A percentile compares a stretch with the other conserved stretches of the same genome.
These are phyloP conservation scores for Penicillium sp. DNA, from an alignment of 2,329 filamentous ascomycete genomes.

Conservation along the genomic window DNA sequence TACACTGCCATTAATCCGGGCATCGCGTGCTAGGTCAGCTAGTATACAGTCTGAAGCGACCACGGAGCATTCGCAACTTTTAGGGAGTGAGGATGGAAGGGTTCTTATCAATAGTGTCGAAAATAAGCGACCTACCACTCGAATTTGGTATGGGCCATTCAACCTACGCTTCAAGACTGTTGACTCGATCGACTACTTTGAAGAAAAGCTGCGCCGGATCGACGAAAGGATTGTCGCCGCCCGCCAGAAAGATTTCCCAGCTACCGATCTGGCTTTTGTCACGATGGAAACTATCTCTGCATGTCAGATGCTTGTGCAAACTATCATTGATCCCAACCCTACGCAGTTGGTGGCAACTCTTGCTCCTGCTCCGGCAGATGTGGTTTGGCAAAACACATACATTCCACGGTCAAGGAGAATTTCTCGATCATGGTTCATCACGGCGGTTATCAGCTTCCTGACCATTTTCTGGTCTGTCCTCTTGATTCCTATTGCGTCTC, in stretches of 20 bases:
- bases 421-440: constrained; percentile 77
- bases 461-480: constrained; percentile 86
- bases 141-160: constrained; percentile 74
- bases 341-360: constrained; percentile 79
- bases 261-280: constrained; percentile 86
- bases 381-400: constrained; percentile 96
- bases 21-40: constrained; percentile 39
- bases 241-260: constrained; percentile 69
- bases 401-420: constrained; percentile 69
- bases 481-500: constrained; percentile 71
- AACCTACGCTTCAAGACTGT: constrained; percentile 67
- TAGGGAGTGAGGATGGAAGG: constrained; percentile 39
- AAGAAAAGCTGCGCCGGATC: constrained; percentile 73
- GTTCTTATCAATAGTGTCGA: constrained; percentile 44
- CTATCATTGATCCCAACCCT: constrained; percentile 84
- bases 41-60: constrained; percentile 37
- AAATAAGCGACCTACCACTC: constrained; percentile 60
- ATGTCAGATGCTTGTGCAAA: constrained; percentile 92
- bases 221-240: constrained; percentile 70
- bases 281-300: constrained; percentile 95
- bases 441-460: constrained; percentile 73
- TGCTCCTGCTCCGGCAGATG: constrained; percentile 82
- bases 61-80: constrained; percentile 60
- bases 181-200: constrained; percentile 92
- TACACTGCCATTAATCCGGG: constrained; percentile 47